phyloP scores from a whole-genome alignment of 768 basidiomycete species.

The Russula virescens region DNA sequence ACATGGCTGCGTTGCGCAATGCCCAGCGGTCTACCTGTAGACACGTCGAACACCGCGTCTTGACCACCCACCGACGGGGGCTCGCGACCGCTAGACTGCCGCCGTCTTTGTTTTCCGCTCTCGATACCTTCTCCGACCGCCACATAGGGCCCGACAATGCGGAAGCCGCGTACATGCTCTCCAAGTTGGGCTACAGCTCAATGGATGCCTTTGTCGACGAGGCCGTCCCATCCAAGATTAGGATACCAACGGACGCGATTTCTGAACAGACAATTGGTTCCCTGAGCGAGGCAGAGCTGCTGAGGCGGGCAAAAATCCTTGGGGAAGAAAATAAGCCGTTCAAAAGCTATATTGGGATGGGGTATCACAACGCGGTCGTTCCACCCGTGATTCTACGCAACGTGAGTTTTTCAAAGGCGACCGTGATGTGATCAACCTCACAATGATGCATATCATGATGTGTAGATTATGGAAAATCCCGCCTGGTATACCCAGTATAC shows the following conservation, averaged over 20 bases:
- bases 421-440: background rate
- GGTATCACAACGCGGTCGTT: constrained; percentile 91
- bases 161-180: constrained; percentile 82
- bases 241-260: constrained; percentile 55
- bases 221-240: constrained; percentile 76
- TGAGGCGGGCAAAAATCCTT: constrained; percentile 65
- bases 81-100: constrained; percentile 60
- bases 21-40: constrained; percentile 22
- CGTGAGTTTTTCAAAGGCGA: constrained; percentile 38
- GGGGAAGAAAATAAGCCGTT: constrained; percentile 75
- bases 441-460: constrained; percentile 28
- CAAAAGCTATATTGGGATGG: constrained; percentile 97
- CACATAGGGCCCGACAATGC: constrained; percentile 87
- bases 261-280: constrained; percentile 64
- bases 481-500: constrained; percentile 98
- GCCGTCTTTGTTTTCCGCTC: constrained; percentile 66
- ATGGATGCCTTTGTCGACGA: constrained; percentile 85
- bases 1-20: constrained; percentile 20
- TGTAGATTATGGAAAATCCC: constrained; percentile 85
- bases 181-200: constrained; percentile 72
- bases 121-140: constrained; percentile 86
- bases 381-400: constrained; percentile 95
- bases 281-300: constrained; percentile 82
- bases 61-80: constrained; percentile 31
- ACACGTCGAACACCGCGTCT: constrained; percentile 21